phyloP scores from a whole-genome alignment of 2,329 filamentous ascomycete genomes.

The Sphaerulina vaccinii region DNA sequence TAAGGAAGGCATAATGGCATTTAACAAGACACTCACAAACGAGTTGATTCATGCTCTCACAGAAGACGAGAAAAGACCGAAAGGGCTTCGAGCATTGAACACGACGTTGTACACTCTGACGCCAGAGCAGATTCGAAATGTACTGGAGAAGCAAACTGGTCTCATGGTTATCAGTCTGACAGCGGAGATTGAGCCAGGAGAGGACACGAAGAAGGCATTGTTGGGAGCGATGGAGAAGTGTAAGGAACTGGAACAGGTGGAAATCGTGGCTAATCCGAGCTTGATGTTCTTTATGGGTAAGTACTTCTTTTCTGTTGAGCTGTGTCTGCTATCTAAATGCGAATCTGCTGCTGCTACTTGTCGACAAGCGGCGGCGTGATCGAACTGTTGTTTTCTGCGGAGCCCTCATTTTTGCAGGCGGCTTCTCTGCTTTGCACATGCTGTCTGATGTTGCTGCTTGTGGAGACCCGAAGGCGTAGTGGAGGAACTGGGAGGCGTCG shows the following conservation, averaged over 20 bases:
- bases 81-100: slow-evolving; percentile 41
- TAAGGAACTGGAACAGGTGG: slow-evolving; percentile 41
- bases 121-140: slow-evolving; percentile 35
- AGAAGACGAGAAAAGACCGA: slow-evolving; percentile 35
- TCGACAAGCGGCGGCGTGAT: background rate
- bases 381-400: background rate
- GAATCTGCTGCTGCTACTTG: too few species aligned
- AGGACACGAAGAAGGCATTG: slow-evolving; percentile 38
- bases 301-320: slow-evolving; percentile 10
- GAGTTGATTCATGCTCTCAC: slow-evolving; percentile 38
- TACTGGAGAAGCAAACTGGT: slow-evolving; percentile 40
- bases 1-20: slow-evolving; percentile 39
- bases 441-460: too few species aligned
- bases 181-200: slow-evolving; percentile 39
- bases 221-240: slow-evolving; percentile 34
- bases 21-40: slow-evolving; percentile 35
- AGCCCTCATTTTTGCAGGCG: too few species aligned
- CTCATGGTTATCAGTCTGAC: slow-evolving; percentile 43
- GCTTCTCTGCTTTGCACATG: background rate
- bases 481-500: too few species aligned
- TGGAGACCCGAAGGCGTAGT: too few species aligned
- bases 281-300: slow-evolving; percentile 42
- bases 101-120: slow-evolving; percentile 45
- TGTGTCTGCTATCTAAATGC: background rate
- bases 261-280: slow-evolving; percentile 42